Evolutionary conservation across 768 basidiomycete species (phyloP).

Genomic region (Suillus paluster): DNA sequence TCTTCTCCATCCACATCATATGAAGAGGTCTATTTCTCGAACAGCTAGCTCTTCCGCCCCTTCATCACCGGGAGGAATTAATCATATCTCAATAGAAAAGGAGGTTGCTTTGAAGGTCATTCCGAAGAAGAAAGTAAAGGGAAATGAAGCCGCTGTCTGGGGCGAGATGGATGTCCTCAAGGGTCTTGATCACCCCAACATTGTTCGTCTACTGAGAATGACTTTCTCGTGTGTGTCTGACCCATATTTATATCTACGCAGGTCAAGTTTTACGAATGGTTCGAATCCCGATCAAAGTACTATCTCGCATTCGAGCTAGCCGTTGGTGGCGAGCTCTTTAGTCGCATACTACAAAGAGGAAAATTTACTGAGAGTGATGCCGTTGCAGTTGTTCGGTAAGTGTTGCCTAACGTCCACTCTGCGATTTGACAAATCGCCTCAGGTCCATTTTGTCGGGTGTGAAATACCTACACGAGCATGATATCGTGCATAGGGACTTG

Average conservation of each 20-base stretch:
- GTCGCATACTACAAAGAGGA: conserved; percentile 80
- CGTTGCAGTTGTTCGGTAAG: conserved; percentile 71
- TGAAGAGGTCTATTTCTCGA: conserved; percentile 28
- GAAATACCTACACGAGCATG: conserved; percentile 86
- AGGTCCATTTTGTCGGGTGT: conserved; percentile 88
- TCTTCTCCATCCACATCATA: conserved; percentile 28
- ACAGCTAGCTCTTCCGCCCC: conserved; percentile 25
- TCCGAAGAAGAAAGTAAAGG: conserved; percentile 93
- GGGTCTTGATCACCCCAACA: conserved; percentile 89
- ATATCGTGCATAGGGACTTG: conserved; percentile 95
- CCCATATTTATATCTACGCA: conserved; percentile 28
- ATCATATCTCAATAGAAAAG: conserved; percentile 49
- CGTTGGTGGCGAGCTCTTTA: conserved; percentile 92
- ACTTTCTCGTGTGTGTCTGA: background rate
- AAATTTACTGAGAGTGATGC: conserved; percentile 96
- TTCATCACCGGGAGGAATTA: conserved; percentile 21
- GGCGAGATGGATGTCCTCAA: conserved; percentile 93
- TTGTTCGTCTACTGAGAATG: conserved; percentile 54
- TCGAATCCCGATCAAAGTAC: conserved; percentile 92
- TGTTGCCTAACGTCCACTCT: conserved; percentile 12
- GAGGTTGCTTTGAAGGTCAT: conserved; percentile 91
- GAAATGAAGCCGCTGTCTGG: conserved; percentile 87
- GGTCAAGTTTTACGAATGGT: conserved; percentile 98
- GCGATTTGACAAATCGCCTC: background rate
- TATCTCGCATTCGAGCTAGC: conserved; percentile 97